Percentiles rank a stretch among this genome's conserved stretches.
Conservation (phyloP, 2,329 filamentous ascomycete genomes). For the Trichoderma sp. region DNA sequence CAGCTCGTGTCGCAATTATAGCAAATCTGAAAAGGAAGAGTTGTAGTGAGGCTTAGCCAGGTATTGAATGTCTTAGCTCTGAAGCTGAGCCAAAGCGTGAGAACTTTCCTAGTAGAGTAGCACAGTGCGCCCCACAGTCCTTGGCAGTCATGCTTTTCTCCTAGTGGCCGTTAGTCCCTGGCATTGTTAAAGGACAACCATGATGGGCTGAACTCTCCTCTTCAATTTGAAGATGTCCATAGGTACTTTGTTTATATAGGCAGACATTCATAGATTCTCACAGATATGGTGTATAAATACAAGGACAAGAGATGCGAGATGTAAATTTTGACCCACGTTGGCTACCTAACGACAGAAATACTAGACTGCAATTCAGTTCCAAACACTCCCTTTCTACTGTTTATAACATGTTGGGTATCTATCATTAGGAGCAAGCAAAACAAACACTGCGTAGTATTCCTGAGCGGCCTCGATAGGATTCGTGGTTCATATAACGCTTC, state of each 20-base stretch:
- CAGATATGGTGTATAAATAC: neutral
- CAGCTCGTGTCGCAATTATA: neutral
- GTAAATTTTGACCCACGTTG: neutral
- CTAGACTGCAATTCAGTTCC: neutral
- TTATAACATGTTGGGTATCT: constrained; percentile 7
- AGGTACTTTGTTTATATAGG: neutral
- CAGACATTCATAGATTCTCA: neutral
- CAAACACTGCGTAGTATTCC: neutral
- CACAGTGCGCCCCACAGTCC: constrained; percentile 15
- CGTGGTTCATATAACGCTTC: neutral
- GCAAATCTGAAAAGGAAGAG: neutral
- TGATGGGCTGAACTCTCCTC: neutral
- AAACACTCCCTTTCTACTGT: constrained; percentile 4
- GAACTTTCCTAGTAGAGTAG: neutral
- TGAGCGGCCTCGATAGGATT: neutral
- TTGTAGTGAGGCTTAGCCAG: neutral
- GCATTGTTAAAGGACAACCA: neutral
- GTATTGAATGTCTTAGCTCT: neutral
- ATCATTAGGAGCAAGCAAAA: neutral
- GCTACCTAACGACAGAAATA: neutral
- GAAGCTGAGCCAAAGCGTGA: neutral
- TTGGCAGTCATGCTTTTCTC: no score
- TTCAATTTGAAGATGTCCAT: neutral
- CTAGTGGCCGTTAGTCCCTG: neutral
- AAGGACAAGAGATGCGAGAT: neutral